Conservation (phyloP, 2,329 filamentous ascomycete genomes). For the Aureobasidium sp. region DNA sequence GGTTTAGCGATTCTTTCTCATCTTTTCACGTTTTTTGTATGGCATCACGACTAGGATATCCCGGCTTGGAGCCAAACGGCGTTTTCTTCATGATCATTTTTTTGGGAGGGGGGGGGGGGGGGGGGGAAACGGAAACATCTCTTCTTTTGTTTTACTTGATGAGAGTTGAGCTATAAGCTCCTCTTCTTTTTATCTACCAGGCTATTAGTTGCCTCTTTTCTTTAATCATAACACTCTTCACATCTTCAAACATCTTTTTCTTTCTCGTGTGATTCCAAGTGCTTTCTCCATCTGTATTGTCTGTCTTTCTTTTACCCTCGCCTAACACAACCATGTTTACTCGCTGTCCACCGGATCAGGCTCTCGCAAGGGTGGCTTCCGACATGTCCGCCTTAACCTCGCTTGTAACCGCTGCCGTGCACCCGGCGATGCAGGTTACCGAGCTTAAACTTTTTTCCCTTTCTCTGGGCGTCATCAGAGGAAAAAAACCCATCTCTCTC, state of each 20-base stretch:
- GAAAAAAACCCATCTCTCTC: background rate
- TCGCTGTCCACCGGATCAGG: background rate
- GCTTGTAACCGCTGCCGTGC: constrained; percentile 7
- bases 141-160: background rate
- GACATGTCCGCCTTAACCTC: constrained; percentile 4
- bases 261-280: background rate
- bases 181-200: background rate
- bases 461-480: background rate
- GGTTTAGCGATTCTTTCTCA: constrained; percentile 9
- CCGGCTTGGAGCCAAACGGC: constrained; percentile 10
- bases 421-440: constrained; percentile 4
- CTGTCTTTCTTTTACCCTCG: background rate
- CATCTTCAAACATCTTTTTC: background rate
- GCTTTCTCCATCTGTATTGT: background rate
- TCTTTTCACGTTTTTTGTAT: background rate
- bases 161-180: constrained; percentile 7
- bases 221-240: constrained; percentile 7
- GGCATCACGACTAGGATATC: constrained; percentile 14
- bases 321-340: background rate
- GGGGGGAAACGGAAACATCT: background rate
- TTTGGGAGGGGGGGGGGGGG: background rate
- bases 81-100: constrained; percentile 5
- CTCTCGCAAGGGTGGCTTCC: background rate
- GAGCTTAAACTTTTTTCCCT: constrained; percentile 1
- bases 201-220: background rate